phyloP scores from a whole-genome alignment of 257 asterid species.

The Craterostigma plantagineum region DNA sequence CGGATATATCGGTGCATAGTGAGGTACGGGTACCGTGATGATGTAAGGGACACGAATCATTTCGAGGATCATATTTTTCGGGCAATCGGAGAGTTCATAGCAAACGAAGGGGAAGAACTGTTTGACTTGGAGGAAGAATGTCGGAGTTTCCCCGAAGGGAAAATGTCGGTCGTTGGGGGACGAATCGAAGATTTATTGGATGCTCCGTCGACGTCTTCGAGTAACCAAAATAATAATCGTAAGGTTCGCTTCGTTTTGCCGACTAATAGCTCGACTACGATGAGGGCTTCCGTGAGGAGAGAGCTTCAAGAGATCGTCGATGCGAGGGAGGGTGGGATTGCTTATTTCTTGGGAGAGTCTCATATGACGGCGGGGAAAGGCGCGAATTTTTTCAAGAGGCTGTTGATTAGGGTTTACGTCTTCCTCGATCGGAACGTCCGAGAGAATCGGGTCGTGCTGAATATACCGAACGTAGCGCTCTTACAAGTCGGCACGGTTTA shows the following conservation, averaged over 20 bases:
- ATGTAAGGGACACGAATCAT: conserved; percentile 40
- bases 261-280: conserved; percentile 39
- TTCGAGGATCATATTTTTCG: conserved; percentile 77
- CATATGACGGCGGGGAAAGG: conserved; percentile 45
- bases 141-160: conserved; percentile 34
- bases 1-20: conserved; percentile 63
- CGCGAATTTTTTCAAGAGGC: conserved; percentile 47
- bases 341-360: conserved; percentile 72
- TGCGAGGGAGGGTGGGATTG: conserved; percentile 76
- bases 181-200: conserved; percentile 18
- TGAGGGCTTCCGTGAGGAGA: conserved; percentile 24
- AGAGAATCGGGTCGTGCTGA: conserved; percentile 58
- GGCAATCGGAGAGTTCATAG: conserved; percentile 63
- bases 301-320: conserved; percentile 63
- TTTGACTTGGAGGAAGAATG: conserved; percentile 32
- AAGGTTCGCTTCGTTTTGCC: conserved; percentile 53
- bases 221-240: conserved; percentile 12
- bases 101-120: conserved; percentile 48
- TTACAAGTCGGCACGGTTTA: conserved; percentile 73
- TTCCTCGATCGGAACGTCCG: conserved; percentile 64
- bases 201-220: conserved; percentile 13
- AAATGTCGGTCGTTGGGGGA: conserved; percentile 49
- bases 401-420: conserved; percentile 32
- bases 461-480: conserved; percentile 77
- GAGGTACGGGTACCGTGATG: conserved; percentile 58